Conservation (phyloP, 2,329 filamentous ascomycete genomes). For the Microcyclosporella mali region DNA sequence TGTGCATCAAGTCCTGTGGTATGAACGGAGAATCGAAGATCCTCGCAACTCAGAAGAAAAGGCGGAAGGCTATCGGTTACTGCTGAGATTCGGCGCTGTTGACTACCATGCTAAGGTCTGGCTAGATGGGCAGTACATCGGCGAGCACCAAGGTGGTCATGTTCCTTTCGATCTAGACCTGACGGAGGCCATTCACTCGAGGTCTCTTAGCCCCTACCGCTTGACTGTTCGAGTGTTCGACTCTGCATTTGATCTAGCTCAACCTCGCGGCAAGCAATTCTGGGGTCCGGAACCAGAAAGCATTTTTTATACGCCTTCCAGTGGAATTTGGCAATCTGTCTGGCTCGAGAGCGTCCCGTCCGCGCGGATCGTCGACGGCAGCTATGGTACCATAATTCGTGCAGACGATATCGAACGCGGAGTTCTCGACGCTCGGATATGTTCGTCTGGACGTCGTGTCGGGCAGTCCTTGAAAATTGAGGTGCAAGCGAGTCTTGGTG, state of each 20-base stretch:
- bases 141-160: conserved; percentile 54
- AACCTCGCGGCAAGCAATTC: conserved; percentile 63
- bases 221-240: conserved; percentile 57
- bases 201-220: conserved; percentile 24
- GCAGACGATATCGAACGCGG: conserved; percentile 51
- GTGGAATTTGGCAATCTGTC: conserved; percentile 68
- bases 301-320: conserved; percentile 68
- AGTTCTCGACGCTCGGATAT: conserved; percentile 46
- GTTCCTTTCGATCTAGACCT: conserved; percentile 54
- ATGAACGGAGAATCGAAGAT: conserved; percentile 42
- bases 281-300: conserved; percentile 53
- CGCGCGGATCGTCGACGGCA: conserved; percentile 50
- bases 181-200: conserved; percentile 39
- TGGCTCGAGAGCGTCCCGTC: conserved; percentile 59
- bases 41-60: conserved; percentile 20
- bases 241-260: conserved; percentile 57
- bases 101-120: conserved; percentile 57
- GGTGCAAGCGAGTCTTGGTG: conserved; percentile 49
- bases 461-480: conserved; percentile 46
- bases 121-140: conserved; percentile 49
- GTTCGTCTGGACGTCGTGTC: conserved; percentile 45
- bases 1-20: conserved; percentile 63
- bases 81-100: conserved; percentile 55
- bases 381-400: conserved; percentile 52
- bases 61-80: conserved; percentile 36